Evolutionary conservation across 1,139 yeast genomes (phyloP).

Genomic region (Arxiozyma bovina): DNA sequence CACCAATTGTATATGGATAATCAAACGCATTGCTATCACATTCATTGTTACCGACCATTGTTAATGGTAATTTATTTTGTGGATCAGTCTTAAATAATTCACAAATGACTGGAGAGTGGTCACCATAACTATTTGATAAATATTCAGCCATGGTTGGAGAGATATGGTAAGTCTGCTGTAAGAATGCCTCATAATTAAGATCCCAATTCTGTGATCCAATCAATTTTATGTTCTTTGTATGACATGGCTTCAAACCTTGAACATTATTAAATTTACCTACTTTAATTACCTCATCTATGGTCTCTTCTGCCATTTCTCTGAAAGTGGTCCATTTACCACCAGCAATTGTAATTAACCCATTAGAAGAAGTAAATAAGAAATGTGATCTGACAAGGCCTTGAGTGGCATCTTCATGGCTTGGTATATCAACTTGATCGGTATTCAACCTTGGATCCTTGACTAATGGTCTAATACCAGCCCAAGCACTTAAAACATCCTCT

Average conservation of each 20-base stretch:
- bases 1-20: conserved; percentile 90
- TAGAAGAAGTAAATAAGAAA: conserved; percentile 59
- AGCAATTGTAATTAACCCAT: conserved; percentile 78
- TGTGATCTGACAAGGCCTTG: conserved; percentile 90
- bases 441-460: conserved; percentile 71
- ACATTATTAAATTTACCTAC: conserved; percentile 34
- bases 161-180: conserved; percentile 69
- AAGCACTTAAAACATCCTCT: conserved; percentile 86
- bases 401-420: conserved; percentile 37
- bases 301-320: conserved; percentile 96
- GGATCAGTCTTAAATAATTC: conserved; percentile 49
- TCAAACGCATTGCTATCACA: conserved; percentile 39
- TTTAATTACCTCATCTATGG: conserved; percentile 66
- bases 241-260: conserved; percentile 40
- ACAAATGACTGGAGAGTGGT: conserved; percentile 74
- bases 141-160: conserved; percentile 70
- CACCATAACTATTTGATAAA: conserved; percentile 80
- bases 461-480: conserved; percentile 95
- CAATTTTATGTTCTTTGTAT: conserved; percentile 53
- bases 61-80: conserved; percentile 51
- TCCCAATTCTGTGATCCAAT: conserved; percentile 73
- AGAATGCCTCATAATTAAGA: conserved; percentile 63
- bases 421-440: conserved; percentile 34
- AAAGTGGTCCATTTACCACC: conserved; percentile 99
- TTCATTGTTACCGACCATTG: conserved; percentile 18